Evolutionary conservation across 2,329 filamentous ascomycete genomes (phyloP).

Genomic region (Cladophialophora exuberans): DNA sequence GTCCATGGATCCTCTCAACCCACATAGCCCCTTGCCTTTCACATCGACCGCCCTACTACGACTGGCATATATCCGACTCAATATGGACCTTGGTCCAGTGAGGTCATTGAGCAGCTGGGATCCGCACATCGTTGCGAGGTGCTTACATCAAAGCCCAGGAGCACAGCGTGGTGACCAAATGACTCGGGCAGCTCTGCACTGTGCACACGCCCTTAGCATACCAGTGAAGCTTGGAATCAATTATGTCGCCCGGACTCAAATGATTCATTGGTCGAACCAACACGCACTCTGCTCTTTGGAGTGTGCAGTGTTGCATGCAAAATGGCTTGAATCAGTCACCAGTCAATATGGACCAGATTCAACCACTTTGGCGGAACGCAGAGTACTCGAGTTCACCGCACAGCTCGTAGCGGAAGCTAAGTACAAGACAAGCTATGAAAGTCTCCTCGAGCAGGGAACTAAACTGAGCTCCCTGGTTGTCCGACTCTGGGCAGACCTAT

Average conservation of each 20-base stretch:
- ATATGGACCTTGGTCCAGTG: slow-evolving; percentile 26
- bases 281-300: slow-evolving; percentile 60
- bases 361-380: slow-evolving; percentile 5
- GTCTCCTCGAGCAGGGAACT: not conserved
- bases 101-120: slow-evolving; percentile 65
- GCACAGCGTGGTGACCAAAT: not conserved
- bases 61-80: slow-evolving; percentile 5
- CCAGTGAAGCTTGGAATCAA: slow-evolving; percentile 60
- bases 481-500: slow-evolving; percentile 13
- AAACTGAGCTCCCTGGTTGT: slow-evolving; percentile 10
- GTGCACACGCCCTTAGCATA: slow-evolving; percentile 59
- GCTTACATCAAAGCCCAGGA: slow-evolving; percentile 51
- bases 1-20: slow-evolving; percentile 11
- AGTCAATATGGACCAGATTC: too few species aligned
- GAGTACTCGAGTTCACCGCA: slow-evolving; percentile 10
- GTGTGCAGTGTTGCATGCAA: slow-evolving; percentile 58
- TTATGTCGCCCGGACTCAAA: slow-evolving; percentile 58
- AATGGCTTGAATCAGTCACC: slow-evolving; percentile 33
- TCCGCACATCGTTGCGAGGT: slow-evolving; percentile 60
- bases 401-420: slow-evolving; percentile 12
- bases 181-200: slow-evolving; percentile 54
- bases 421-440: slow-evolving; percentile 8
- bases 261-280: slow-evolving; percentile 61
- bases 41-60: slow-evolving; percentile 11
- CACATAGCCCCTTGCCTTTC: slow-evolving; percentile 3